Evolutionary conservation across 352 stramenopile genomes (phyloP).

Genomic region (Peronospora belbahrii): DNA sequence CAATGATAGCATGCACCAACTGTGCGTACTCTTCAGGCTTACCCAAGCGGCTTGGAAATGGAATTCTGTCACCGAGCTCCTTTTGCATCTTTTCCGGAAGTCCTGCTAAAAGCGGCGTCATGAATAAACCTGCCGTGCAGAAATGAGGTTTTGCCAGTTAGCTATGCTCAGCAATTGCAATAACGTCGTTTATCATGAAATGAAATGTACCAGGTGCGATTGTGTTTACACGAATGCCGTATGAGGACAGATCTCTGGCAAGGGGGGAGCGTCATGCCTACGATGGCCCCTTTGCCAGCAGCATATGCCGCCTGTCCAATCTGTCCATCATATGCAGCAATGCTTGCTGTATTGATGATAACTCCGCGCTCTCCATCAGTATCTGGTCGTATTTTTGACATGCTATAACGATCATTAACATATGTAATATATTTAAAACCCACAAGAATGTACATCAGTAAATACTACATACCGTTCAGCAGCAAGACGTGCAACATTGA

Average conservation of each 20-base stretch:
- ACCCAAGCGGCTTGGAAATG: conserved; percentile 93
- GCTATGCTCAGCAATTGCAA: not conserved
- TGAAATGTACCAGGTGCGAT: conserved; percentile 84
- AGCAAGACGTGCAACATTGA: conserved; percentile 94
- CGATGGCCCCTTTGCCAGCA: conserved; percentile 93
- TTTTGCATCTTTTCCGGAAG: conserved; percentile 92
- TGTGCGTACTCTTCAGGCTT: conserved; percentile 93
- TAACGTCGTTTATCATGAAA: not conserved
- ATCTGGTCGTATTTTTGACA: conserved; percentile 67
- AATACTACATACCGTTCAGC: conserved; percentile 75
- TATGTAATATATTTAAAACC: conserved; percentile 1
- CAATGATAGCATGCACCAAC: conserved; percentile 92
- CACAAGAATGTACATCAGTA: not conserved
- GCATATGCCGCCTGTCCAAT: conserved; percentile 96
- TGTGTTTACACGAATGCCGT: conserved; percentile 94
- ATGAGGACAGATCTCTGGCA: conserved; percentile 89
- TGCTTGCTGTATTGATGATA: conserved; percentile 98
- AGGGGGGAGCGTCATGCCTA: conserved; percentile 96
- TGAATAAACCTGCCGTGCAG: conserved; percentile 85
- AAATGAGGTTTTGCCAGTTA: not conserved
- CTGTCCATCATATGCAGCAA: conserved; percentile 97
- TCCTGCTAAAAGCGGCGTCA: conserved; percentile 92
- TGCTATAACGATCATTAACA: conserved; percentile 36
- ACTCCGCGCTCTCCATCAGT: conserved; percentile 88
- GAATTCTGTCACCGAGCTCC: conserved; percentile 89